A percentile compares a stretch with the other conserved stretches of the same genome.
Conservation (phyloP, 345 rosid genomes). For the Eucalyptus paniculata region DNA sequence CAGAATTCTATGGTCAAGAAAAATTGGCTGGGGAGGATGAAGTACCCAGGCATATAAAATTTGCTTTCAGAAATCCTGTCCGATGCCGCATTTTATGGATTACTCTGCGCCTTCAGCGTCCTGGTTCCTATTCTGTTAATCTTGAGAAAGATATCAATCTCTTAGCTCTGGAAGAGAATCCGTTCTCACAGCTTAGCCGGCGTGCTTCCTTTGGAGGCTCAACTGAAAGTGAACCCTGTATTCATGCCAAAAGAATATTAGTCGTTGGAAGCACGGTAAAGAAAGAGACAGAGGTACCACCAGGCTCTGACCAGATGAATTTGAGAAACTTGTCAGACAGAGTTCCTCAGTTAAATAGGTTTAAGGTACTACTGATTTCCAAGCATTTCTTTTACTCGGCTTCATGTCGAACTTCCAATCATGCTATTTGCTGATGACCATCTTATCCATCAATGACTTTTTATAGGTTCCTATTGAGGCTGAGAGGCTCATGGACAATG, state of each 20-base stretch:
- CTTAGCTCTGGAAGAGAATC: slow-evolving; percentile 77
- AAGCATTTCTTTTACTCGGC: neutral
- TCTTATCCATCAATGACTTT: neutral
- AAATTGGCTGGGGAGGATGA: slow-evolving; percentile 22
- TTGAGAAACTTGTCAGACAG: slow-evolving; percentile 61
- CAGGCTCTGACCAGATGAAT: slow-evolving; percentile 42
- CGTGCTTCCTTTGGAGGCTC: slow-evolving; percentile 87
- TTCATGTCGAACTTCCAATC: neutral
- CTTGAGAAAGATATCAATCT: slow-evolving; percentile 59
- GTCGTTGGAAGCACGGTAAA: slow-evolving; percentile 55
- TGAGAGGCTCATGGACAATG: slow-evolving; percentile 61
- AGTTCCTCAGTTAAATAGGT: slow-evolving; percentile 70
- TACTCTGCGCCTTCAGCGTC: slow-evolving; percentile 56
- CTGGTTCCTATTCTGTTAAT: slow-evolving; percentile 81
- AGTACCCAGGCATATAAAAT: slow-evolving; percentile 77
- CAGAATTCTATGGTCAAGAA: slow-evolving; percentile 75
- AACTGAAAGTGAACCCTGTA: slow-evolving; percentile 50
- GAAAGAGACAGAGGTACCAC: slow-evolving; percentile 23
- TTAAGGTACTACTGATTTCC: slow-evolving; percentile 40
- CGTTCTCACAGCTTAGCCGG: slow-evolving; percentile 57
- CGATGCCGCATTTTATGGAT: slow-evolving; percentile 91
- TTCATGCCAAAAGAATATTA: slow-evolving; percentile 79
- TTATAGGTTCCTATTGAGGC: slow-evolving; percentile 69
- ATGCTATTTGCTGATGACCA: neutral
- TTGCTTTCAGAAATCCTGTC: slow-evolving; percentile 59